Conservation (phyloP, 371 early-diverging fungal species). For the Mycotypha africana region DNA sequence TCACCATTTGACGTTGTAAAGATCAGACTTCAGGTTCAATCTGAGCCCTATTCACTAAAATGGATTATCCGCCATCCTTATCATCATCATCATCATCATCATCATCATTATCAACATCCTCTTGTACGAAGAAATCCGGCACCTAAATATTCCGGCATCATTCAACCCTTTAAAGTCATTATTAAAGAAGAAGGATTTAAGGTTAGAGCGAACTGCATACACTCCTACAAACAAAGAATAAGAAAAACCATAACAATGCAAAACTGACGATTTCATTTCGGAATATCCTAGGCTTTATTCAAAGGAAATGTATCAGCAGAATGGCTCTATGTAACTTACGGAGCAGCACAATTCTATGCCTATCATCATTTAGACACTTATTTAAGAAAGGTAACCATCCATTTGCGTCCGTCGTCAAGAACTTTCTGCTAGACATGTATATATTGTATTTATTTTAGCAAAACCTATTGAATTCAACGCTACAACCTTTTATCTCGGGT, state of each 20-base stretch:
- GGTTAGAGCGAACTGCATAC: no score
- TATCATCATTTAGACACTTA: constrained; percentile 50
- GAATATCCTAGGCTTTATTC: constrained; percentile 82
- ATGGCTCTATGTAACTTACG: constrained; percentile 81
- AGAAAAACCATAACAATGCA: no score
- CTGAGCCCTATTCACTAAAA: constrained; percentile 7
- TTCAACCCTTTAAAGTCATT: constrained; percentile 45
- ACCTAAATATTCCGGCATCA: constrained; percentile 53
- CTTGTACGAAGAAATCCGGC: no score
- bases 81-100: no score
- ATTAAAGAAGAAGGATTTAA: constrained; percentile 59
- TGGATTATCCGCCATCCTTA: background rate
- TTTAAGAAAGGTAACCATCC: constrained; percentile 16
- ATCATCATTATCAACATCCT: no score
- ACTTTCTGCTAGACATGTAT: background rate
- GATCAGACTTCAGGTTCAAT: constrained; percentile 70
- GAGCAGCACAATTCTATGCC: constrained; percentile 77
- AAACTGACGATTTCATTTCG: no score
- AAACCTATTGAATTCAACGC: constrained; percentile 16
- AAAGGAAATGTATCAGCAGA: constrained; percentile 89
- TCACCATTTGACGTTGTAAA: constrained; percentile 92
- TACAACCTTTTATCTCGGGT: constrained; percentile 57
- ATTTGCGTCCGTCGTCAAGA: no score
- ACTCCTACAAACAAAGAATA: no score
- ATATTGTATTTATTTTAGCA: background rate